phyloP scores from a whole-genome alignment of 1,284 basidiomycete species.

The Cryptococcus sp. region DNA sequence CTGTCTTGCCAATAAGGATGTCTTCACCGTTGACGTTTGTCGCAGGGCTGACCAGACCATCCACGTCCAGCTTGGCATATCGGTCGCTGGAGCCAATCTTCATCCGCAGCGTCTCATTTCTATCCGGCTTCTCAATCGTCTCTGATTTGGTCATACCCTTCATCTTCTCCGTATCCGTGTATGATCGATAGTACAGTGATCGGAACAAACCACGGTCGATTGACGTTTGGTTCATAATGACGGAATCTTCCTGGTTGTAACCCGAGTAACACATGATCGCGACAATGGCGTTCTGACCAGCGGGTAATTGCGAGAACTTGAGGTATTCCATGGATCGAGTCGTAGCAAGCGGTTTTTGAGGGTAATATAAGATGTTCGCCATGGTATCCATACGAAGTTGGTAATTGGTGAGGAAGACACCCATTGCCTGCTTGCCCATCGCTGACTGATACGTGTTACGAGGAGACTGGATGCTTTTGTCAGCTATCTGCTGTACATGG shows the following conservation, averaged over 20 bases:
- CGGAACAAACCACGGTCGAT: conserved; percentile 98
- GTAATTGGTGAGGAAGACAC: conserved; percentile 96
- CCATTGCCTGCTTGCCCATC: conserved; percentile 99
- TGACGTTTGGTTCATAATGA: conserved; percentile 99
- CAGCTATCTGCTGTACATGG: neutral
- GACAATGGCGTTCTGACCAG: conserved; percentile 97
- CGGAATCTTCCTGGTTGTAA: conserved; percentile 99
- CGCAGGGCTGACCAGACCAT: conserved; percentile 93
- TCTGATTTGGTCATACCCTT: conserved; percentile 88
- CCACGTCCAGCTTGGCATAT: conserved; percentile 96
- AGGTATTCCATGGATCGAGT: conserved; percentile 99
- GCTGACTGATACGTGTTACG: conserved; percentile 99
- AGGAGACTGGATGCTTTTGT: conserved; percentile 66
- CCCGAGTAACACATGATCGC: conserved; percentile 98
- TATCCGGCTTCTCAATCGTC: conserved; percentile 95
- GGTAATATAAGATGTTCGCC: conserved; percentile 97
- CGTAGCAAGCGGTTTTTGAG: conserved; percentile 97
- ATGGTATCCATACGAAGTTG: conserved; percentile 98
- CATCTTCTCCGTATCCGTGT: conserved; percentile 98
- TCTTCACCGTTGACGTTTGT: conserved; percentile 95
- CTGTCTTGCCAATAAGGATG: conserved; percentile 99
- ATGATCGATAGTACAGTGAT: conserved; percentile 97
- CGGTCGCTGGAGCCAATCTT: conserved; percentile 79
- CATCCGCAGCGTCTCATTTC: conserved; percentile 91
- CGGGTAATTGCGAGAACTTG: conserved; percentile 94